Evolutionary conservation across 2,329 filamentous ascomycete species (phyloP).

Genomic region (Trichoderma harzianum): DNA sequence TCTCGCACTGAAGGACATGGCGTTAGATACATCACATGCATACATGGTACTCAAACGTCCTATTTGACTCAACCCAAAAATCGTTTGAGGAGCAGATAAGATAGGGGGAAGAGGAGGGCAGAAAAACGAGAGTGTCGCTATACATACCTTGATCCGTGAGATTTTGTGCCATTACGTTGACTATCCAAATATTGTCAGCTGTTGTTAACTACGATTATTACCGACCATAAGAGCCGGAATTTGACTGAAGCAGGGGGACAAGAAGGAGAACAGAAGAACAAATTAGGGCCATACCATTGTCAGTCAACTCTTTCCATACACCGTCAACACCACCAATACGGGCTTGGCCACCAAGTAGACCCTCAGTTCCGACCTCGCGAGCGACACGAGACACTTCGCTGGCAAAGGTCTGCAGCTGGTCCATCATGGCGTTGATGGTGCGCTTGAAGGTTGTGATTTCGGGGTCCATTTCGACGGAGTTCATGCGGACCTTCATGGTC

Average conservation of each 20-base stretch:
- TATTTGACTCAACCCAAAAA: background rate
- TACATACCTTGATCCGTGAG: conserved; percentile 66
- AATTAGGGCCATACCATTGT: conserved; percentile 57
- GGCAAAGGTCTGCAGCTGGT: conserved; percentile 93
- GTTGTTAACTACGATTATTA: background rate
- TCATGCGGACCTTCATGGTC: conserved; percentile 95
- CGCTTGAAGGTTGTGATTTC: conserved; percentile 98
- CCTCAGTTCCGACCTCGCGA: conserved; percentile 93
- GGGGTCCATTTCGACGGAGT: conserved; percentile 94
- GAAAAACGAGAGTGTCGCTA: no score
- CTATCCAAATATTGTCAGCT: conserved; percentile 36
- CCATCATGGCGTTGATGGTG: conserved; percentile 99
- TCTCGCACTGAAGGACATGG: conserved; percentile 59
- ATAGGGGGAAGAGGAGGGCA: background rate
- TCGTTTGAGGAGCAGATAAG: background rate
- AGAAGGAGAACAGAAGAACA: background rate
- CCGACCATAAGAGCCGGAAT: background rate
- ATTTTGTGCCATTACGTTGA: conserved; percentile 82
- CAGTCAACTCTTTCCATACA: conserved; percentile 95
- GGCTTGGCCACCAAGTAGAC: conserved; percentile 88
- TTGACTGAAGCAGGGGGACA: background rate
- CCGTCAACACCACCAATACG: conserved; percentile 91
- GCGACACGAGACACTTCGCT: conserved; percentile 94
- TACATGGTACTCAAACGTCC: background rate
- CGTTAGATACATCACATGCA: conserved; percentile 6